Conservation (phyloP, 768 basidiomycete genomes). For the Phallus indusiatus region DNA sequence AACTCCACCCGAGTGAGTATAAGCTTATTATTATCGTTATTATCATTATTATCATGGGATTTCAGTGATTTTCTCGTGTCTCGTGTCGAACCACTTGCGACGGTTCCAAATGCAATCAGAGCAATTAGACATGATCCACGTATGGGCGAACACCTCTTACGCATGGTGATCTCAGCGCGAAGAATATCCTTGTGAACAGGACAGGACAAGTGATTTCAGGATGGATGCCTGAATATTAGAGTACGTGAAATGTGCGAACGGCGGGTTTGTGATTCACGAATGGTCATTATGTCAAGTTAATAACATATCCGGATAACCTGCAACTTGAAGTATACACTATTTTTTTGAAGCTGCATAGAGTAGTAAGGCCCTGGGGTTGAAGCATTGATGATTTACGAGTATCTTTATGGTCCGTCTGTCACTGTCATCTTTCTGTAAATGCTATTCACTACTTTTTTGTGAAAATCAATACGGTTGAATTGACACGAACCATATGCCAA, state of each 20-base stretch:
- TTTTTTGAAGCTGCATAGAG: neutral
- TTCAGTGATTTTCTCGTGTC: slow-evolving; percentile 11
- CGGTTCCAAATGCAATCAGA: neutral
- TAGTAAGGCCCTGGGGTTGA: neutral
- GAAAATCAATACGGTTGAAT: too few relatives aligned
- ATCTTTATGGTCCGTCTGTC: too few relatives aligned
- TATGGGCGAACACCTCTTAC: slow-evolving; percentile 2
- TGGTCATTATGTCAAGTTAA: neutral
- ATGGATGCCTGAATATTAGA: slow-evolving; percentile 5
- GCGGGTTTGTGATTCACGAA: neutral
- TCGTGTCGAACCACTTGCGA: neutral
- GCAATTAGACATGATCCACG: neutral
- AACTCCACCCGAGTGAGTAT: too few relatives aligned
- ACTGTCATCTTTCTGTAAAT: too few relatives aligned
- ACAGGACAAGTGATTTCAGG: neutral
- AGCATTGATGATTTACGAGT: too few relatives aligned
- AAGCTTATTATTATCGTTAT: too few relatives aligned
- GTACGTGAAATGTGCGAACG: neutral
- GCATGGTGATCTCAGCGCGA: slow-evolving; percentile 2
- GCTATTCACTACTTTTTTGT: too few relatives aligned
- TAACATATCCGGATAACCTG: neutral
- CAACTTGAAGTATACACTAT: neutral
- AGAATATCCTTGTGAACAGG: neutral
- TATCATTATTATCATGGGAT: too few relatives aligned
- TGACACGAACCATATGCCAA: too few relatives aligned